phyloP scores from a whole-genome alignment of 495 filamentous ascomycete species.

The Penicillium longicatenatum region DNA sequence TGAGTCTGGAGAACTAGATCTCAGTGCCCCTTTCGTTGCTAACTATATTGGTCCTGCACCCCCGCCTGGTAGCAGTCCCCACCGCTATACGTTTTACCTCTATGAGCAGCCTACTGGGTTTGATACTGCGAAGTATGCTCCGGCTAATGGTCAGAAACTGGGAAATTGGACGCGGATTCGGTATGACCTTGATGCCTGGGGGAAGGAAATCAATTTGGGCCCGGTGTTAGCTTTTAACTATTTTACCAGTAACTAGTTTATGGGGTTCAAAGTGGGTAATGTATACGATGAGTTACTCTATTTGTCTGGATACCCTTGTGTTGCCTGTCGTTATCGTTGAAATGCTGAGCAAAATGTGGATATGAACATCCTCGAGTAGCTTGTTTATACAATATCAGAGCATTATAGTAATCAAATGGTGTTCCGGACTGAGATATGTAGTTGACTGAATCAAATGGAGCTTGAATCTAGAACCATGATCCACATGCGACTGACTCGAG shows the following conservation, averaged over 20 bases:
- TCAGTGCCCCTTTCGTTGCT: slow-evolving; percentile 35
- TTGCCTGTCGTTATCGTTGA: too few species aligned
- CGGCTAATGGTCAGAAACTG: slow-evolving; percentile 44
- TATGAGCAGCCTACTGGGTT: slow-evolving; percentile 58
- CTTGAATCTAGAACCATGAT: too few species aligned
- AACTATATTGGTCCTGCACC: slow-evolving; percentile 55
- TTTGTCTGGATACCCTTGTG: too few species aligned
- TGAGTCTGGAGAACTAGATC: slow-evolving; percentile 19
- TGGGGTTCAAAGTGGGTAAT: too few species aligned
- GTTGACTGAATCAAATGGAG: too few species aligned
- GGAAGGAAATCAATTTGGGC: slow-evolving; percentile 48
- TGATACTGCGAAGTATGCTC: slow-evolving; percentile 43
- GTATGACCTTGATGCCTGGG: slow-evolving; percentile 53
- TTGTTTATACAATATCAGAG: too few species aligned
- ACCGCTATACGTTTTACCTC: slow-evolving; percentile 59
- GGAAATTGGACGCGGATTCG: slow-evolving; percentile 45
- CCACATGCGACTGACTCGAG: too few species aligned
- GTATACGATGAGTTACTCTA: too few species aligned
- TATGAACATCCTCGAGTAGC: too few species aligned
- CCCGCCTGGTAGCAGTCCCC: slow-evolving; percentile 51
- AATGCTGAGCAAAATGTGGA: too few species aligned
- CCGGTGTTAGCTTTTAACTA: slow-evolving; percentile 55
- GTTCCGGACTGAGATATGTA: too few species aligned
- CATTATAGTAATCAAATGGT: too few species aligned
- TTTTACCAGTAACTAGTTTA: slow-evolving; percentile 48